Evolutionary conservation across 768 basidiomycete species (phyloP).

Genomic region (Imleria badia): DNA sequence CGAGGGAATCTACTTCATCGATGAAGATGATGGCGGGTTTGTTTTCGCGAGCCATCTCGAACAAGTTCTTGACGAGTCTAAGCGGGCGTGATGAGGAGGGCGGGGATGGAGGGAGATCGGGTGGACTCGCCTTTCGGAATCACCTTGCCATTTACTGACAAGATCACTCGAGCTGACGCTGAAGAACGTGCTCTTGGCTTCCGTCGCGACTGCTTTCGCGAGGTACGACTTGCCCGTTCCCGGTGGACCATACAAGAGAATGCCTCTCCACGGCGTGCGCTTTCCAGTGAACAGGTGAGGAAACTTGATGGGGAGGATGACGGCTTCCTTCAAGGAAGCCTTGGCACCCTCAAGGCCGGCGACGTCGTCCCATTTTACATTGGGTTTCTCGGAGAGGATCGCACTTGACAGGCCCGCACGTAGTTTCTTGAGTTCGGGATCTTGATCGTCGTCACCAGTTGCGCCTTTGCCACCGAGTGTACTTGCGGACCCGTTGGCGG

Average conservation of each 20-base stretch:
- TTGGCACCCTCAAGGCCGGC: conserved; percentile 95
- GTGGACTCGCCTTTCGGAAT: conserved; percentile 81
- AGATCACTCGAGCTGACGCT: conserved; percentile 93
- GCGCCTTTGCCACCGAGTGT: conserved; percentile 46
- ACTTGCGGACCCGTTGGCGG: conserved; percentile 47
- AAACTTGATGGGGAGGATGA: conserved; percentile 99
- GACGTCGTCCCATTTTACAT: conserved; percentile 98
- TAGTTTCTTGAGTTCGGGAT: conserved; percentile 95
- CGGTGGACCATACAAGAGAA: conserved; percentile 94
- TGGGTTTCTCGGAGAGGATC: conserved; percentile 90
- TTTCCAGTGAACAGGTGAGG: conserved; percentile 99
- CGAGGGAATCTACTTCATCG: conserved; percentile 96
- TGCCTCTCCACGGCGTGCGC: conserved; percentile 96
- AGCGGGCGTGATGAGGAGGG: background rate
- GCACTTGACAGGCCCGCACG: conserved; percentile 87
- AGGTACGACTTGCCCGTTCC: conserved; percentile 97
- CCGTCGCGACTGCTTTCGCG: conserved; percentile 98
- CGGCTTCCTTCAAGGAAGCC: conserved; percentile 95
- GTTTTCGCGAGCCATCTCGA: conserved; percentile 91
- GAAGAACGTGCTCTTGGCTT: conserved; percentile 99
- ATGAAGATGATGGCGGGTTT: conserved; percentile 99
- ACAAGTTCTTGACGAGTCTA: conserved; percentile 94
- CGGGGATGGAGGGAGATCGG: background rate
- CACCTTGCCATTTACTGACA: conserved; percentile 99
- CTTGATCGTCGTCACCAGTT: conserved; percentile 64